These are phyloP conservation scores for Ecytonucleospora hepatopenaei DNA, from an alignment of 371 early-diverging fungal species.

Conservation along the genomic window DNA sequence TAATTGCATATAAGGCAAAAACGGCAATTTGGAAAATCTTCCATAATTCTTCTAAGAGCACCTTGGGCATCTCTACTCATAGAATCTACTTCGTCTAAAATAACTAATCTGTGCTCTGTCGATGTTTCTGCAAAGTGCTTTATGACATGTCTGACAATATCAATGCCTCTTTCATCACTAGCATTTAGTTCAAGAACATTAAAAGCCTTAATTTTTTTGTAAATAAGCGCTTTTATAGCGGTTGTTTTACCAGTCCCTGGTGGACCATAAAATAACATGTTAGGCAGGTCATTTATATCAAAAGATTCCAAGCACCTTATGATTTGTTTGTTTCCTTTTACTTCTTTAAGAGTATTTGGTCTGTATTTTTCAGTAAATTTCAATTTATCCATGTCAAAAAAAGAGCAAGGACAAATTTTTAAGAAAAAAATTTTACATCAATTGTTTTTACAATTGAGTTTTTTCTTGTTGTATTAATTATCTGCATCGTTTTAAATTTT, in stretches of 20 bases:
- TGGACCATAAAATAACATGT: constrained; percentile 89
- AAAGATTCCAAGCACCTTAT: constrained; percentile 36
- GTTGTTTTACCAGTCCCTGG: constrained; percentile 90
- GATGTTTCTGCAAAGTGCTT: constrained; percentile 83
- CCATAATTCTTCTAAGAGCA: constrained; percentile 92
- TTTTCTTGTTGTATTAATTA: no score
- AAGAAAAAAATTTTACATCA: not conserved
- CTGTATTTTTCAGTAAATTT: constrained; percentile 55
- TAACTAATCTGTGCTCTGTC: constrained; percentile 78
- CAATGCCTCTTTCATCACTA: constrained; percentile 92
- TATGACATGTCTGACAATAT: constrained; percentile 79
- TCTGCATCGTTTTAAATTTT: no score
- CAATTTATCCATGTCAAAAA: not conserved
- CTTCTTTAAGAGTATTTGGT: constrained; percentile 46
- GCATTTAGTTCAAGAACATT: constrained; percentile 93
- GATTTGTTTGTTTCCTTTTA: constrained; percentile 53
- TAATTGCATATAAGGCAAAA: constrained; percentile 97
- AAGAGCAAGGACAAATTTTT: not conserved
- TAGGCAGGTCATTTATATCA: constrained; percentile 64
- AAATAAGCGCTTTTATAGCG: constrained; percentile 73
- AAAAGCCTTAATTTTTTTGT: constrained; percentile 63
- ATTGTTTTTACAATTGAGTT: no score
- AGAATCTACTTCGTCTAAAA: constrained; percentile 96
- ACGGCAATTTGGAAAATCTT: constrained; percentile 79
- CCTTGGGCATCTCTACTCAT: constrained; percentile 95